Evolutionary conservation across 768 basidiomycete species (phyloP).

Genomic region (Suillus alpinus): DNA sequence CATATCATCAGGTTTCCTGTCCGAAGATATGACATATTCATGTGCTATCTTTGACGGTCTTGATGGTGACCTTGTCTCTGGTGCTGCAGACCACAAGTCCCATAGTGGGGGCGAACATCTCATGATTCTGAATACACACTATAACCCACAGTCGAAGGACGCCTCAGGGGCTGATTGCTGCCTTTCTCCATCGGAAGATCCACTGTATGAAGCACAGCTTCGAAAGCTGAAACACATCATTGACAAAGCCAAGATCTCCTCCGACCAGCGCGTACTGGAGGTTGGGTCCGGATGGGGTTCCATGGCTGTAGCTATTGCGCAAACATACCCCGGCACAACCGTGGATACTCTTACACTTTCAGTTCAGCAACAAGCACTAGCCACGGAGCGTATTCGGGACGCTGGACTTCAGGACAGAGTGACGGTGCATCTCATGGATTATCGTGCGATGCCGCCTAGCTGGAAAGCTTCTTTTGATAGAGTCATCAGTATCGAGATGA

Average conservation of each 20-base stretch:
- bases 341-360: conserved; percentile 76
- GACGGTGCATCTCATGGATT: conserved; percentile 74
- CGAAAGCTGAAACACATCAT: conserved; percentile 66
- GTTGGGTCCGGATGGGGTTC: conserved; percentile 83
- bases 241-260: conserved; percentile 56
- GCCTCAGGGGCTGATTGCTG: neutral
- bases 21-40: conserved; percentile 75
- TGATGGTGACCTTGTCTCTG: conserved; percentile 47
- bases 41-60: conserved; percentile 68
- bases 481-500: conserved; percentile 75
- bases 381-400: conserved; percentile 49
- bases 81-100: neutral
- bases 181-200: conserved; percentile 14
- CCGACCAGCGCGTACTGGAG: conserved; percentile 60
- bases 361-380: conserved; percentile 58
- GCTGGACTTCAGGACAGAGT: conserved; percentile 54
- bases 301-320: conserved; percentile 61
- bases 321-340: conserved; percentile 49
- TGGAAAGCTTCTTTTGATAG: conserved; percentile 69
- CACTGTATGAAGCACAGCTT: conserved; percentile 50
- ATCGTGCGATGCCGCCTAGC: conserved; percentile 57
- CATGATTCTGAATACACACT: neutral
- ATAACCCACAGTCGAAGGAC: neutral
- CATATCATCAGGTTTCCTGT: conserved; percentile 45
- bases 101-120: neutral